phyloP scores from a whole-genome alignment of 495 filamentous ascomycete genomes.

The Podospora conica region DNA sequence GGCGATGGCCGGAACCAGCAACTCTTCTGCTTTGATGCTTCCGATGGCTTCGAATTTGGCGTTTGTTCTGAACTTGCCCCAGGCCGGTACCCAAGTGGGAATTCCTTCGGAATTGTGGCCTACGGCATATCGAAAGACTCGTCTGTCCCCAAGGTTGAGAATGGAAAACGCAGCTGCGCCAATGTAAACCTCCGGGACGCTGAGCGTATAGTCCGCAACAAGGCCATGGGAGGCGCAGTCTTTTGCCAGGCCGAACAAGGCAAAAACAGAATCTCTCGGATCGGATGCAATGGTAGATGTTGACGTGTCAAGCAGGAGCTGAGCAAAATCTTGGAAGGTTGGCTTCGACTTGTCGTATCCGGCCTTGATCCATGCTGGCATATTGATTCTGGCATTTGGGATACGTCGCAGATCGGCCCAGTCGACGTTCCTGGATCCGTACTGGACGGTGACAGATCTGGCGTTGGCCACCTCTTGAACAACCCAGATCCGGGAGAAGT shows the following conservation, averaged over 20 bases:
- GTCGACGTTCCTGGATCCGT: not conserved
- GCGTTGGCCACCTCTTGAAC: conserved; percentile 5
- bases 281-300: not conserved
- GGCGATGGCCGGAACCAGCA: not conserved
- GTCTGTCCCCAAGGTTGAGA: not conserved
- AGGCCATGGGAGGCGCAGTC: not conserved
- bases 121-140: not conserved
- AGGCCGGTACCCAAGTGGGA: not conserved
- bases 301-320: not conserved
- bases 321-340: not conserved
- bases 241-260: not conserved
- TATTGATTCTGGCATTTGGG: not conserved
- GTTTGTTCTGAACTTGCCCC: not conserved
- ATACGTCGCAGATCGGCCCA: not conserved
- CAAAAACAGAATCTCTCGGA: not conserved
- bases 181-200: not conserved
- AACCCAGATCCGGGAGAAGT: not conserved
- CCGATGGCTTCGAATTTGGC: not conserved
- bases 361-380: not conserved
- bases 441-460: not conserved
- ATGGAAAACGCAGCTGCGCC: not conserved
- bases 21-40: not conserved
- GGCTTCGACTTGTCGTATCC: not conserved
- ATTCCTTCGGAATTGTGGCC: not conserved
- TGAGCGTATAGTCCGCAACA: not conserved